These are phyloP conservation scores for Alternaria alternata DNA, from an alignment of 2,329 filamentous ascomycete species.

Conservation along the genomic window DNA sequence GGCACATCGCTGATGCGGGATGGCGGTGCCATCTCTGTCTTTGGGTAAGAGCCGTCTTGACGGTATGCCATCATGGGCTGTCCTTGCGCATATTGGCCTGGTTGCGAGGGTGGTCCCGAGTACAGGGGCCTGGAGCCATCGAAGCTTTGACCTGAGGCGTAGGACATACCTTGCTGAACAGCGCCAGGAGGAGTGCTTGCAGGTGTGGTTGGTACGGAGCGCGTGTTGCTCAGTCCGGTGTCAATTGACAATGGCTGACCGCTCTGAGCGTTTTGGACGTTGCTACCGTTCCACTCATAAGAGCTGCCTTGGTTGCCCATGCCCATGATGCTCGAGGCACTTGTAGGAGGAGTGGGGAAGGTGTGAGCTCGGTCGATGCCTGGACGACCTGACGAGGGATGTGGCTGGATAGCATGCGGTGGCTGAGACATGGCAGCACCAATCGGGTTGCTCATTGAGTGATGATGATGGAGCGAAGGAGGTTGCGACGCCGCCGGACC, in stretches of 20 bases:
- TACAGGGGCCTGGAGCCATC: constrained; percentile 83
- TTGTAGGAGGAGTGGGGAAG: constrained; percentile 92
- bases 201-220: constrained; percentile 89
- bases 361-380: constrained; percentile 81
- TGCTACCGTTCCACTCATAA: constrained; percentile 76
- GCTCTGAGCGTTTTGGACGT: constrained; percentile 58
- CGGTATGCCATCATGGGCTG: constrained; percentile 71
- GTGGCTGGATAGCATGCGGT: constrained; percentile 68
- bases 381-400: constrained; percentile 69
- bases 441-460: constrained; percentile 69
- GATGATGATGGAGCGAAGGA: constrained; percentile 76
- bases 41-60: constrained; percentile 65
- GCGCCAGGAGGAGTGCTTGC: constrained; percentile 87
- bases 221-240: constrained; percentile 76
- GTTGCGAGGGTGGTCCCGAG: constrained; percentile 70
- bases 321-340: constrained; percentile 83
- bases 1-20: constrained; percentile 69
- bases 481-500: constrained; percentile 66
- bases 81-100: constrained; percentile 74
- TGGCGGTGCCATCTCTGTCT: constrained; percentile 89
- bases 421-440: constrained; percentile 71
- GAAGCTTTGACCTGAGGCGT: constrained; percentile 75
- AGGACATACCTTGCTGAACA: constrained; percentile 81
- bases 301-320: constrained; percentile 77
- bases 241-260: constrained; percentile 83